A percentile compares a stretch with the other conserved stretches of the same genome.
These are phyloP conservation scores for Pseudomassariella vexata DNA, from an alignment of 2,329 filamentous ascomycete genomes.

Conservation along the genomic window DNA sequence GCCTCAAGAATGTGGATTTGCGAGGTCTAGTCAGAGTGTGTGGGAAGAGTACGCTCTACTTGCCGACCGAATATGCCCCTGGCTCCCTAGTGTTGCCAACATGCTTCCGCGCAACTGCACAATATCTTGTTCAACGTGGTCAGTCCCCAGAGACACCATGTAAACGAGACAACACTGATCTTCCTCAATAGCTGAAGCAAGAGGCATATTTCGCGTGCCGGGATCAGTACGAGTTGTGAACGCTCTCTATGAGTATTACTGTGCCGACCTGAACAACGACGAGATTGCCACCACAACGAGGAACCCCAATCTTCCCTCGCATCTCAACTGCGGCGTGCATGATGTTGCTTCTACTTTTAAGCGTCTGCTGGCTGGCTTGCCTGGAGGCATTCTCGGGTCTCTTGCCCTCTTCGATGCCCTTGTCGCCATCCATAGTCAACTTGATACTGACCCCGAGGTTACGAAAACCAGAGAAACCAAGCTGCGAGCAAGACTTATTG, in stretches of 20 bases:
- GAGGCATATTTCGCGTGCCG: slow-evolving; percentile 58
- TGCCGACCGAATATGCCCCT: slow-evolving; percentile 54
- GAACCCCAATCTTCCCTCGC: slow-evolving; percentile 51
- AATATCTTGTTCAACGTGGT: slow-evolving; percentile 58
- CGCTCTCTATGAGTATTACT: slow-evolving; percentile 60
- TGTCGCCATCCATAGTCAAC: slow-evolving; percentile 53
- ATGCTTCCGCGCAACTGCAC: slow-evolving; percentile 60
- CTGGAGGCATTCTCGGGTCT: slow-evolving; percentile 61
- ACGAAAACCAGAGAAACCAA: slow-evolving; percentile 48
- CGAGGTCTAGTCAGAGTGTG: slow-evolving; percentile 57
- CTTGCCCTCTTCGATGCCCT: slow-evolving; percentile 56
- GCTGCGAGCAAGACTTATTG: slow-evolving; percentile 59
- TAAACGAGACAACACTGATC: slow-evolving; percentile 7
- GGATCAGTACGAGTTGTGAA: slow-evolving; percentile 53
- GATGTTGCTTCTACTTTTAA: slow-evolving; percentile 66
- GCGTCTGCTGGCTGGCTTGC: slow-evolving; percentile 54
- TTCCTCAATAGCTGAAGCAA: slow-evolving; percentile 33
- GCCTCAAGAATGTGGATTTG: slow-evolving; percentile 44
- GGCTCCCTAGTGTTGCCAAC: slow-evolving; percentile 55
- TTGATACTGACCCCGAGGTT: slow-evolving; percentile 45
- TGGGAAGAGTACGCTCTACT: slow-evolving; percentile 55
- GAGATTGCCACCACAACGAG: slow-evolving; percentile 53
- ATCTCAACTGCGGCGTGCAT: slow-evolving; percentile 54
- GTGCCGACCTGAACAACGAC: slow-evolving; percentile 39
- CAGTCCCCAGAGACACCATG: slow-evolving; percentile 11